Conservation (phyloP, 768 basidiomycete genomes). For the Agrocybe chaxingu region DNA sequence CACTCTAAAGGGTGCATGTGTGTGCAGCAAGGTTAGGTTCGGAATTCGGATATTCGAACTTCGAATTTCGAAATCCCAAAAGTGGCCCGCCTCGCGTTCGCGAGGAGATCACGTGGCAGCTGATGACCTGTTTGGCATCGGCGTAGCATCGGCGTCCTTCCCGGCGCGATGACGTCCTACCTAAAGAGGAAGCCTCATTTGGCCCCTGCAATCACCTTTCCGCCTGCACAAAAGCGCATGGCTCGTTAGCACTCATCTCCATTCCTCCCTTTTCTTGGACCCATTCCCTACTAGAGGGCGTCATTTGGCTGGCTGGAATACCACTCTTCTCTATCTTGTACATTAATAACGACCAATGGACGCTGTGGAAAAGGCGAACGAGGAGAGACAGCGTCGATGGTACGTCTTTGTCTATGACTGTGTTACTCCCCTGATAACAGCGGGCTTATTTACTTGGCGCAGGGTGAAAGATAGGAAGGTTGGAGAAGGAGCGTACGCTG, state of each 20-base stretch:
- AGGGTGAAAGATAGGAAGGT: slow-evolving; percentile 83
- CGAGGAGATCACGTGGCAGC: too few species aligned
- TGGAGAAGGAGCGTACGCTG: slow-evolving; percentile 93
- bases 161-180: background rate
- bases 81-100: too few species aligned
- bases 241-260: slow-evolving; percentile 1
- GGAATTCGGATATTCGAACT: background rate
- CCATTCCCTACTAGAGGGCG: background rate
- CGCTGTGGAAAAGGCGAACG: slow-evolving; percentile 76
- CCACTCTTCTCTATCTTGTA: background rate
- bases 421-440: background rate
- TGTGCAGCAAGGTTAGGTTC: background rate
- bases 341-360: slow-evolving; percentile 50
- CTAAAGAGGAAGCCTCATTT: slow-evolving; percentile 3
- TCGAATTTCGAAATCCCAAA: too few species aligned
- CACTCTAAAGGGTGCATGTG: background rate
- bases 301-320: background rate
- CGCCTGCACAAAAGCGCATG: slow-evolving; percentile 11
- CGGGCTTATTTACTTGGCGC: slow-evolving; percentile 3
- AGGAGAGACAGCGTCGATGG: slow-evolving; percentile 52
- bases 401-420: slow-evolving; percentile 3
- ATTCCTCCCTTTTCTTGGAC: background rate
- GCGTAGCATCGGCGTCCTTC: too few species aligned
- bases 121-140: too few species aligned
- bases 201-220: background rate